A percentile compares a stretch with the other conserved stretches of the same genome.
Conservation (phyloP, 768 basidiomycete species). For the Pulveroboletus sp. region DNA sequence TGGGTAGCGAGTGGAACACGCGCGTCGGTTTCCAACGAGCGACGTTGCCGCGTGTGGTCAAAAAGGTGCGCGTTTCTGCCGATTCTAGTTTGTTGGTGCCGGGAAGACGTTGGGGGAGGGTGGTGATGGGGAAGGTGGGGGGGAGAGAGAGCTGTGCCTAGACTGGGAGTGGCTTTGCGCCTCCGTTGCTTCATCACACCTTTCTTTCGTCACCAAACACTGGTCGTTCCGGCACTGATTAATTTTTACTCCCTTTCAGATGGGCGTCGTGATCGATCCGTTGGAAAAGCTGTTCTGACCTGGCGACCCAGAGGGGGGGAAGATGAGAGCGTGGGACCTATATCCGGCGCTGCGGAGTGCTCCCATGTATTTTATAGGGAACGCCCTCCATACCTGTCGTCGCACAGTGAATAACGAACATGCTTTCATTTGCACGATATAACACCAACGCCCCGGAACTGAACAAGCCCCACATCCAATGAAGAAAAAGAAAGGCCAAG, state of each 20-base stretch:
- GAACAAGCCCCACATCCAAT: not conserved
- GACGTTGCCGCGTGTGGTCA: conserved; percentile 80
- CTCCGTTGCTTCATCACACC: not conserved
- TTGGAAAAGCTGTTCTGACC: conserved; percentile 45
- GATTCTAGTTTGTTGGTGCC: too few species aligned
- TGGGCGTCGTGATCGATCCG: conserved; percentile 68
- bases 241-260: conserved; percentile 35
- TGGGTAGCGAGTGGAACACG: conserved; percentile 94
- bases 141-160: too few species aligned
- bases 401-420: not conserved
- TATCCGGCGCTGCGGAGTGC: too few species aligned
- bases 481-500: not conserved
- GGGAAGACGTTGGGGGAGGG: too few species aligned
- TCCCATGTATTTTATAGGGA: too few species aligned
- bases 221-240: not conserved
- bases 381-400: too few species aligned
- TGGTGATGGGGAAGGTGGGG: not conserved
- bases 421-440: not conserved
- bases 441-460: not conserved
- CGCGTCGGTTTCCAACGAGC: conserved; percentile 76
- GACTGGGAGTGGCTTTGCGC: not conserved
- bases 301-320: not conserved
- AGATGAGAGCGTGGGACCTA: not conserved
- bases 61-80: conserved; percentile 54
- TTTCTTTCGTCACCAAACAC: not conserved